A percentile compares a stretch with the other conserved stretches of the same genome.
These are phyloP conservation scores for Rubia balearica DNA, from an alignment of 305 asterid genomes.

Conservation along the genomic window DNA sequence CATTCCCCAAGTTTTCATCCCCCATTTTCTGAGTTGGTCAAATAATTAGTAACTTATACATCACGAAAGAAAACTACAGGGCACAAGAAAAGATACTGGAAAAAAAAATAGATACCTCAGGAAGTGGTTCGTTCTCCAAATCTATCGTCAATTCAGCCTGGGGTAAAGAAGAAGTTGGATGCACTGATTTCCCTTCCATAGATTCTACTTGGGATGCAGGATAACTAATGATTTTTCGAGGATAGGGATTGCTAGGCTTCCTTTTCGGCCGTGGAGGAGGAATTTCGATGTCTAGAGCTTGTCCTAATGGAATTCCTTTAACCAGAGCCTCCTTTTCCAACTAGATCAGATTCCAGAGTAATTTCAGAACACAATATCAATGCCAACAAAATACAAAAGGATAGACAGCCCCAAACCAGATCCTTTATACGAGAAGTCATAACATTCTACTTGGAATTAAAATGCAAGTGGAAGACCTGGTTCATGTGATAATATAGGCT, in stretches of 20 bases:
- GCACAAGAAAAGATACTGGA: neutral
- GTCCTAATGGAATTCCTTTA: constrained; percentile 71
- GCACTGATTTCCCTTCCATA: constrained; percentile 50
- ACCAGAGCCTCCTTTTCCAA: constrained; percentile 82
- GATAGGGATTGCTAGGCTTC: constrained; percentile 92
- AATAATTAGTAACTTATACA: neutral
- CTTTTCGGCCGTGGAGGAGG: constrained; percentile 99
- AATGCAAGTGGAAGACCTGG: neutral
- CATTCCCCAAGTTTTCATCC: constrained; percentile 40
- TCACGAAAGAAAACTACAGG: neutral
- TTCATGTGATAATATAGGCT: neutral
- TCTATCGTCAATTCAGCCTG: constrained; percentile 33
- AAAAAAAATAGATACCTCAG: constrained; percentile 47
- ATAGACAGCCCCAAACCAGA: neutral
- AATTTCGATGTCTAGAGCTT: constrained; percentile 79
- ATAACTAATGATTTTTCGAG: constrained; percentile 59
- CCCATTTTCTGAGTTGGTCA: constrained; percentile 39
- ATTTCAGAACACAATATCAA: neutral
- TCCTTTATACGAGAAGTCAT: neutral
- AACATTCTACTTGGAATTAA: neutral
- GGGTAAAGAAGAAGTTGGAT: constrained; percentile 39
- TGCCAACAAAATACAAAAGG: neutral
- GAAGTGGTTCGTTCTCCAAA: constrained; percentile 49
- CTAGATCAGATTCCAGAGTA: constrained; percentile 32
- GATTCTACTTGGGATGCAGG: constrained; percentile 41